phyloP scores from a whole-genome alignment of 257 asterid species.

The Solanum etuberosum region DNA sequence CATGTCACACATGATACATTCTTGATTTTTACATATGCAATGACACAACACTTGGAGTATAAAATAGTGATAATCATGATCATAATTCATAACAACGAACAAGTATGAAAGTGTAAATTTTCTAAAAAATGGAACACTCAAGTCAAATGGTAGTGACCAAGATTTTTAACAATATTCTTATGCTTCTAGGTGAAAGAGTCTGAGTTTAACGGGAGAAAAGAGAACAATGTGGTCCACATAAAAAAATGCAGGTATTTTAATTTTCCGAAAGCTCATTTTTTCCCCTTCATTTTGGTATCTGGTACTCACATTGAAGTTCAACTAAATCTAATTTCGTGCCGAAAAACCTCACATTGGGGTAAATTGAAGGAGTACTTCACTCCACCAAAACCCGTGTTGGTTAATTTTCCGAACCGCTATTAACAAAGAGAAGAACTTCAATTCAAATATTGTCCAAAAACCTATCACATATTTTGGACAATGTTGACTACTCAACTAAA shows the following conservation, averaged over 20 bases:
- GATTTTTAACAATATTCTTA: background rate
- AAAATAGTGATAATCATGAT: background rate
- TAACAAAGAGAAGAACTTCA: background rate
- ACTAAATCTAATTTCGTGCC: background rate
- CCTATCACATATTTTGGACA: background rate
- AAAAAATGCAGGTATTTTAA: constrained; percentile 78
- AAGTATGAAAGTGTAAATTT: background rate
- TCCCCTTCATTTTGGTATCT: too few relatives aligned
- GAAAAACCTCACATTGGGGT: fast-evolving
- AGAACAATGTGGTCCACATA: constrained; percentile 66
- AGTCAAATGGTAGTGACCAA: background rate
- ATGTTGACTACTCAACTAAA: background rate
- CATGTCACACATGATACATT: background rate
- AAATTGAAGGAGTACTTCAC: background rate
- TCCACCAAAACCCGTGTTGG: background rate
- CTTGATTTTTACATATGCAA: background rate
- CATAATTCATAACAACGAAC: background rate
- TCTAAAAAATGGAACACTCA: background rate
- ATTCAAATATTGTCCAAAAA: background rate
- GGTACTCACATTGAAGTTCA: background rate
- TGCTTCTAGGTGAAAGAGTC: constrained; percentile 58
- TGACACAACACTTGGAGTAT: background rate
- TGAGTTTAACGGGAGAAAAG: constrained; percentile 48
- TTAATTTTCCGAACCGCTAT: background rate
- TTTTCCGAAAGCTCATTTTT: background rate